phyloP scores from a whole-genome alignment of 1,284 basidiomycete genomes.

The Irpex rosettiformis region DNA sequence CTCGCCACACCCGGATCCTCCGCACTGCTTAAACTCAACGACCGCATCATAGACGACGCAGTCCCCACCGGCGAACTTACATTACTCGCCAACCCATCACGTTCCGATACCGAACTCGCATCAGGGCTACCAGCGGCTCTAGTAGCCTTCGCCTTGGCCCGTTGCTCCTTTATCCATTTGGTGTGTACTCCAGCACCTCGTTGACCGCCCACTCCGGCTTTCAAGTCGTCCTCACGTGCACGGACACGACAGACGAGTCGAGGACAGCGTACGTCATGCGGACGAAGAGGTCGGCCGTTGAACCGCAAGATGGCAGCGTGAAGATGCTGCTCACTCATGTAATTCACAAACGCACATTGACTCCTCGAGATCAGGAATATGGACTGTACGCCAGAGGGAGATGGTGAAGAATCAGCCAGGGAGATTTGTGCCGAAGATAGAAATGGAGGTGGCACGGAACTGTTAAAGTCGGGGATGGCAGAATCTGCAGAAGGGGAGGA shows the following conservation, averaged over 20 bases:
- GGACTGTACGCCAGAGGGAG: constrained; percentile 65
- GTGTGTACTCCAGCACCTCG: constrained; percentile 84
- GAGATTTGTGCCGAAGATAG: neutral
- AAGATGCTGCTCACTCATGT: constrained; percentile 62
- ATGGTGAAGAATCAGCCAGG: neutral
- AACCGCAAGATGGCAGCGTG: constrained; percentile 69
- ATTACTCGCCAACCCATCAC: constrained; percentile 23
- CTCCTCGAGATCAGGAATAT: constrained; percentile 93
- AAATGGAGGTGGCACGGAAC: neutral
- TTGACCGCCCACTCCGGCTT: constrained; percentile 89
- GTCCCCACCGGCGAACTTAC: constrained; percentile 20
- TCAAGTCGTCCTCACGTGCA: constrained; percentile 81
- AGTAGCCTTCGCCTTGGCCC: constrained; percentile 15
- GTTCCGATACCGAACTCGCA: constrained; percentile 29
- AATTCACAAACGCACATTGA: constrained; percentile 94
- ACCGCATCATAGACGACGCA: constrained; percentile 24
- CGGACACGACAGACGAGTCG: constrained; percentile 85
- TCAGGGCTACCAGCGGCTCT: constrained; percentile 7
- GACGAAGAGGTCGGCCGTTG: constrained; percentile 65
- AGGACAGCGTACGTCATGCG: constrained; percentile 69
- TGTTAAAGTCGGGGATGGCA: neutral
- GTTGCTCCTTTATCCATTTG: constrained; percentile 68
- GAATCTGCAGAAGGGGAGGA: constrained; percentile 2
- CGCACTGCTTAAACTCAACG: constrained; percentile 33
- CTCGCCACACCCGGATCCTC: constrained; percentile 27